Evolutionary conservation across 148 eudicot species (phyloP).

Genomic region (Mesembryanthemum crystallinum): DNA sequence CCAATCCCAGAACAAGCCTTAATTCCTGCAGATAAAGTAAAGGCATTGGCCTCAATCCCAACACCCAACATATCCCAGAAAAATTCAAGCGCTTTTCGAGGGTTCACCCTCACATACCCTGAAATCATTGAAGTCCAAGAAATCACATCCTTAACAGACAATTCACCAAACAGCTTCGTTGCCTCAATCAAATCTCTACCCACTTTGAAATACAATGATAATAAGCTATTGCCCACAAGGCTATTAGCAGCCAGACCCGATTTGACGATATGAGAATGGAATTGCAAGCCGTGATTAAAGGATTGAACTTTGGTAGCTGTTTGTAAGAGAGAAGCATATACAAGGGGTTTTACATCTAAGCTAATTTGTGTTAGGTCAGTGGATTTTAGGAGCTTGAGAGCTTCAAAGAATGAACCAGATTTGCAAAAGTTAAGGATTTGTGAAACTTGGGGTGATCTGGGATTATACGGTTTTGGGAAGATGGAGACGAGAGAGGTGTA

Average conservation of each 20-base stretch:
- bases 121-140: constrained; percentile 87
- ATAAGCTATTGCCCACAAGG: constrained; percentile 72
- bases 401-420: constrained; percentile 42
- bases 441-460: constrained; percentile 25
- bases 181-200: constrained; percentile 39
- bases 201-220: constrained; percentile 66
- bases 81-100: constrained; percentile 36
- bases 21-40: constrained; percentile 61
- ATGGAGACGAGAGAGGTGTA: background rate
- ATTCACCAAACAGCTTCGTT: constrained; percentile 45
- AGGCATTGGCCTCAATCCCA: constrained; percentile 74
- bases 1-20: constrained; percentile 70
- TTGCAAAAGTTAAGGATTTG: constrained; percentile 52
- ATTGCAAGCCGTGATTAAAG: constrained; percentile 52
- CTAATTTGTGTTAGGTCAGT: constrained; percentile 21
- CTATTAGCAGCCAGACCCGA: constrained; percentile 51
- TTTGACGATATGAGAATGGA: constrained; percentile 60
- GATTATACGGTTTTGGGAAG: constrained; percentile 6
- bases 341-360: constrained; percentile 41
- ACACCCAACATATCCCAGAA: constrained; percentile 54
- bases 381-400: constrained; percentile 44
- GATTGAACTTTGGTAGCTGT: constrained; percentile 47
- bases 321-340: constrained; percentile 64
- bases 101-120: constrained; percentile 50
- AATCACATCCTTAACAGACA: constrained; percentile 61